These are phyloP conservation scores for Cladosporium sp. DNA, from an alignment of 2,329 filamentous ascomycete genomes.

Conservation along the genomic window DNA sequence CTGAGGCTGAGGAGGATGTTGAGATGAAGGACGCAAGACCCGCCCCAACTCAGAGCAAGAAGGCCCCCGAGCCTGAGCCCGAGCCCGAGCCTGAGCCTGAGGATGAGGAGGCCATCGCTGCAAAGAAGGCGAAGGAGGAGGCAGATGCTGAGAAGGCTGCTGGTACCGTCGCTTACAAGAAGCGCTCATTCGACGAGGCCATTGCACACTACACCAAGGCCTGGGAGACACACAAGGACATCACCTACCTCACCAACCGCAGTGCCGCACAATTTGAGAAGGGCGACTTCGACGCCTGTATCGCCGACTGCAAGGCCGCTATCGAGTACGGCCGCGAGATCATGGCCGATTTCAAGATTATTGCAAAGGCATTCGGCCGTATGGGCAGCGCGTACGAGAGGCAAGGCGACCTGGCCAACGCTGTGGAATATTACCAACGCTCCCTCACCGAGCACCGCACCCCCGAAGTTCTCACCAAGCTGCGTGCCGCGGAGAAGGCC, in stretches of 20 bases:
- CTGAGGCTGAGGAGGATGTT: slow-evolving; percentile 64
- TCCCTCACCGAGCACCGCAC: slow-evolving; percentile 96
- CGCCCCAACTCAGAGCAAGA: slow-evolving; percentile 50
- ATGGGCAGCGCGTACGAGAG: slow-evolving; percentile 95
- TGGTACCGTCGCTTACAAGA: slow-evolving; percentile 96
- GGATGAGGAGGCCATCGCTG: slow-evolving; percentile 80
- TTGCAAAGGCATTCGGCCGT: slow-evolving; percentile 95
- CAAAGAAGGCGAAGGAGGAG: slow-evolving; percentile 86
- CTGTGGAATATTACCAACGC: slow-evolving; percentile 87
- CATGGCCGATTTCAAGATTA: slow-evolving; percentile 95
- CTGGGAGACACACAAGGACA: slow-evolving; percentile 93
- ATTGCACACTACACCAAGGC: slow-evolving; percentile 94
- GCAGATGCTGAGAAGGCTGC: slow-evolving; percentile 93
- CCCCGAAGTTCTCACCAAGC: slow-evolving; percentile 88
- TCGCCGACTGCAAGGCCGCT: slow-evolving; percentile 84
- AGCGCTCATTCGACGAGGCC: slow-evolving; percentile 91
- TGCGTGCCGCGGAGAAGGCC: slow-evolving; percentile 83
- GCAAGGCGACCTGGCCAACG: slow-evolving; percentile 72
- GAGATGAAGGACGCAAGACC: slow-evolving; percentile 72
- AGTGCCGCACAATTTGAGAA: slow-evolving; percentile 95
- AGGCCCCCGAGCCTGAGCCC: slow-evolving; percentile 62
- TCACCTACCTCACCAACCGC: slow-evolving; percentile 96
- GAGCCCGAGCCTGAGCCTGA: slow-evolving; percentile 67
- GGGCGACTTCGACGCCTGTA: slow-evolving; percentile 84
- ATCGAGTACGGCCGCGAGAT: slow-evolving; percentile 86